Evolutionary conservation across 345 rosid species (phyloP), one percentile per base, ranked within the genome.

Genomic region (Arabidopsis thaliana): DNA sequence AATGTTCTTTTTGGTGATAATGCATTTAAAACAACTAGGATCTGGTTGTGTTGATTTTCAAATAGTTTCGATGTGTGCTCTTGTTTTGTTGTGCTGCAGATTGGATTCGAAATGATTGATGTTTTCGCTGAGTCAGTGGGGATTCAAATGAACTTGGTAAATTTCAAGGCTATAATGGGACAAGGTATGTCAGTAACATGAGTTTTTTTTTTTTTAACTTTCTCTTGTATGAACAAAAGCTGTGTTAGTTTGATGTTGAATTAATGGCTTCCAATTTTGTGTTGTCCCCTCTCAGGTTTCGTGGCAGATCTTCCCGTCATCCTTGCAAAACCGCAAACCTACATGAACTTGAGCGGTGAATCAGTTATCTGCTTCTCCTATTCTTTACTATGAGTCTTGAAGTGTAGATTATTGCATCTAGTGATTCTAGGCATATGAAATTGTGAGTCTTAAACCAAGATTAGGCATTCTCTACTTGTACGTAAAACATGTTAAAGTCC

Each of bases 301-400:
- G 87, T 90, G 22, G 87, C 71, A 2, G 88, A 85, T 74, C 52
- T 80, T 22, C 88, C 90, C 46, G 80, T 91, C 67, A 79, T 91
- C 11, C 81, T 88, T 12, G 89, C 91, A 24, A 91, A 88, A 84
- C 96, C 96, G 3, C 93, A 88, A 78, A 93, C 97, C 12, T 91
- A 88, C 81, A 93, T 93, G 98, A 93, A 93, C 81, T 78, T 93
- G 89, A 93, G 94, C 37, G 98, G 98, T 52, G 98, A 91, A 86
- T 93, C 97, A 3, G 94, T 91, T 72, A 82, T 45, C 24, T 78
- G 4, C 74, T 79, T 45, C 51, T 59, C 68, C 10, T 50, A 22
- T 38, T 48, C 58, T 44, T 44, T 33, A 45, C 37, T 64, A 53
- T 38, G 16, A 30, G 28, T 8, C 11, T 34, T 44, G 6, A 2